Percentiles rank a stretch among this genome's conserved stretches.
Evolutionary conservation across 2,329 filamentous ascomycete species (phyloP).

Genomic region (Aspergillus bombycis): DNA sequence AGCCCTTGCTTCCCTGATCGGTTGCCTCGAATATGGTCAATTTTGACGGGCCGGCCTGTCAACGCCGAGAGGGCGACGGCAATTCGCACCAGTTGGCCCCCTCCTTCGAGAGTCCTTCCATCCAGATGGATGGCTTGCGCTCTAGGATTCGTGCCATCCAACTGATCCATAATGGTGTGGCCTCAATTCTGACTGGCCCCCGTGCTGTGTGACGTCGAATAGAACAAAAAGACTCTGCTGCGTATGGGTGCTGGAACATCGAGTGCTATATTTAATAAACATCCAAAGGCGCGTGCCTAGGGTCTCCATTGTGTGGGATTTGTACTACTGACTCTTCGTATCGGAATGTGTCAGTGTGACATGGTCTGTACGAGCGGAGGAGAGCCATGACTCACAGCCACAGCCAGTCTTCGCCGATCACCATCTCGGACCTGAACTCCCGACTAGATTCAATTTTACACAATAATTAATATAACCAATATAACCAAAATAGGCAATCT

Average conservation of each 20-base stretch:
- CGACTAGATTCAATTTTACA: too few relatives aligned
- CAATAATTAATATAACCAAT: too few relatives aligned
- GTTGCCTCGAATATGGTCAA: conserved; percentile 59
- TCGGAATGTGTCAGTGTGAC: neutral
- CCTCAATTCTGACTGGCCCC: neutral
- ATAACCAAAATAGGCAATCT: neutral
- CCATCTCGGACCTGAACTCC: too few relatives aligned
- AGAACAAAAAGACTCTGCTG: neutral
- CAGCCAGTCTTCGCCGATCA: neutral
- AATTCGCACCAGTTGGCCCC: conserved; percentile 63
- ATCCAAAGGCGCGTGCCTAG: neutral
- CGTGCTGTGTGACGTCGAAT: neutral
- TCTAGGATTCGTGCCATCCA: neutral
- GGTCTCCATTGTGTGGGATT: neutral
- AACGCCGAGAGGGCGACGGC: conserved; percentile 59
- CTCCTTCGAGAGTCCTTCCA: conserved; percentile 63
- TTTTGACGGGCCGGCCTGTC: conserved; percentile 52
- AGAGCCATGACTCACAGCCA: neutral
- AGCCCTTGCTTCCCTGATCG: conserved; percentile 55
- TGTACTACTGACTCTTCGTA: neutral
- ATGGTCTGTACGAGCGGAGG: neutral
- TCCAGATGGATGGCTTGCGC: conserved; percentile 46
- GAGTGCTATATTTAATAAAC: neutral
- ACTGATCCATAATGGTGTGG: neutral
- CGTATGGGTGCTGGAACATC: neutral